Evolutionary conservation across 2,329 filamentous ascomycete genomes (phyloP).

Genomic region (Colletotrichum lupini): DNA sequence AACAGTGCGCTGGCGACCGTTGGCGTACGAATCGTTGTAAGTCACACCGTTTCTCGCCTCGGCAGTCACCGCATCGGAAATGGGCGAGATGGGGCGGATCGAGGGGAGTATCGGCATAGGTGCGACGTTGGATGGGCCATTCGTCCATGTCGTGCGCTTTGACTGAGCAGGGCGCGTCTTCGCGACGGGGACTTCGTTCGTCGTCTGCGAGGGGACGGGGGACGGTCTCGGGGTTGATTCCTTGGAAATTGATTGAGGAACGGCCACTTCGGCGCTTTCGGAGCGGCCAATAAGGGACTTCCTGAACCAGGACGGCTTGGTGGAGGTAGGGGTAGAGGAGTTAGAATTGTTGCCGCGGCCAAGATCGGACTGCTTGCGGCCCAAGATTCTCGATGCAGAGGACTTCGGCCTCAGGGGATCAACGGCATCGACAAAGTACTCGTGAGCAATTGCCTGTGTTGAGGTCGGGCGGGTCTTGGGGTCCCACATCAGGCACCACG

Average conservation of each 20-base stretch:
- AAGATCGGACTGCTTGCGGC: constrained; percentile 90
- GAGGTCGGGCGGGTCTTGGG: constrained; percentile 92
- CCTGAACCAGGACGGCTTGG: constrained; percentile 96
- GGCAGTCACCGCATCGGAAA: constrained; percentile 93
- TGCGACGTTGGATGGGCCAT: constrained; percentile 80
- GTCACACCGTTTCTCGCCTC: constrained; percentile 77
- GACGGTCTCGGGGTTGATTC: constrained; percentile 59
- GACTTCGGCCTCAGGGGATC: constrained; percentile 95
- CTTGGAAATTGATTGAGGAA: constrained; percentile 58
- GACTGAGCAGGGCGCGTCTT: constrained; percentile 65
- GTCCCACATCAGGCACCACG: constrained; percentile 99
- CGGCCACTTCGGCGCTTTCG: constrained; percentile 72
- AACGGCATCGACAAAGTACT: constrained; percentile 92
- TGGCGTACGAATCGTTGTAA: constrained; percentile 56
- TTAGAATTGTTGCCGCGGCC: constrained; percentile 73
- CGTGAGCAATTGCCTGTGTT: constrained; percentile 91
- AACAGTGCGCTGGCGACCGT: constrained; percentile 50
- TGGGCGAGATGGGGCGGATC: constrained; percentile 92
- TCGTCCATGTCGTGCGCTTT: constrained; percentile 95
- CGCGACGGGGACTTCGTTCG: constrained; percentile 52
- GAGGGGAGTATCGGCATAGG: constrained; percentile 97
- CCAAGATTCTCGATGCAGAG: constrained; percentile 83
- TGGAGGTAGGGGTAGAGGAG: constrained; percentile 68
- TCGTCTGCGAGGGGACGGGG: constrained; percentile 54
- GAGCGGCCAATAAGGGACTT: constrained; percentile 90